These are phyloP conservation scores for Fusarium sp. DNA, from an alignment of 2,329 filamentous ascomycete genomes.

Conservation along the genomic window DNA sequence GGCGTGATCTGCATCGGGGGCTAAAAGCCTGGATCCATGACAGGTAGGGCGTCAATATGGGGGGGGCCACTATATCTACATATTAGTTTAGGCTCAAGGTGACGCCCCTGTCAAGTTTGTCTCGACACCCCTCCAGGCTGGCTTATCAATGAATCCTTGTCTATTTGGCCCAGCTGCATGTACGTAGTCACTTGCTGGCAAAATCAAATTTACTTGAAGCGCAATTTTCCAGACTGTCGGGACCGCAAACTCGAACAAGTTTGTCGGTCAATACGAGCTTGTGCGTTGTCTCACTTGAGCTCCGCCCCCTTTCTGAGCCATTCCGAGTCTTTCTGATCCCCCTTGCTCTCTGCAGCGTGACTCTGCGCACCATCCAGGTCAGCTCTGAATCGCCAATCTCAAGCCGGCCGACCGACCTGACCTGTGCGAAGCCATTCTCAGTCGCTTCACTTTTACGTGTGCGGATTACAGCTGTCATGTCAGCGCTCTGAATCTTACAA, in stretches of 20 bases:
- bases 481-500: background rate
- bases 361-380: slow-evolving; percentile 18
- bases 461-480: background rate
- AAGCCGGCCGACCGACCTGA: slow-evolving; percentile 34
- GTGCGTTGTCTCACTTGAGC: slow-evolving; percentile 31
- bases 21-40: slow-evolving; percentile 43
- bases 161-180: slow-evolving; percentile 35
- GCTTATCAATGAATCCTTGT: slow-evolving; percentile 30
- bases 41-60: slow-evolving; percentile 35
- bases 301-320: slow-evolving; percentile 27
- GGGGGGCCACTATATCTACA: slow-evolving; percentile 35
- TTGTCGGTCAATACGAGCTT: slow-evolving; percentile 39
- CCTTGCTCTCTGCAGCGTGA: slow-evolving; percentile 27
- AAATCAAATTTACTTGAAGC: slow-evolving; percentile 45
- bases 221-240: slow-evolving; percentile 52
- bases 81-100: slow-evolving; percentile 40
- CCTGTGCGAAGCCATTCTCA: slow-evolving; percentile 24
- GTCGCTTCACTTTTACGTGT: slow-evolving; percentile 39
- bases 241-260: slow-evolving; percentile 41
- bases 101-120: slow-evolving; percentile 38
- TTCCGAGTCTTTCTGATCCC: slow-evolving; percentile 25
- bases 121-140: slow-evolving; percentile 37
- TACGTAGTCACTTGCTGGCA: slow-evolving; percentile 38
- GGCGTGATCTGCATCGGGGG: slow-evolving; percentile 45
- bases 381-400: slow-evolving; percentile 39